phyloP scores from a whole-genome alignment of 495 filamentous ascomycete genomes.

The Aspergillus panamensis region DNA sequence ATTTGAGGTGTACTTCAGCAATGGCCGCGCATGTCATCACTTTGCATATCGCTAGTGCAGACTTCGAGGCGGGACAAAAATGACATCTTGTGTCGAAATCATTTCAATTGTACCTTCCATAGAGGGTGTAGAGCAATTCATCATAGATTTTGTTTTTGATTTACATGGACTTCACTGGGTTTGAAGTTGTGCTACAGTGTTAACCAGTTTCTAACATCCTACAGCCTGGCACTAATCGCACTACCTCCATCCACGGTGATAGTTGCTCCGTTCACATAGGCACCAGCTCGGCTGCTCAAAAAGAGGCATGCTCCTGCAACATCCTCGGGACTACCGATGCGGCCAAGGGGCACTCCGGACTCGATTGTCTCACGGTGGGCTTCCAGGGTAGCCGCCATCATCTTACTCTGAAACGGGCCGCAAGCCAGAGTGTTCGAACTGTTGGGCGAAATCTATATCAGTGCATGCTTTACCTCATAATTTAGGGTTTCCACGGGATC shows the following conservation, averaged over 20 bases:
- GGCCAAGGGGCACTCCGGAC: constrained; percentile 60
- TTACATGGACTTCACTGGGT: background rate
- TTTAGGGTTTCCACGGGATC: background rate
- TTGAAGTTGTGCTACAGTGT: background rate
- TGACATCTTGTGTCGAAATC: background rate
- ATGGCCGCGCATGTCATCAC: background rate
- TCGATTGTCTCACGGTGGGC: constrained; percentile 60
- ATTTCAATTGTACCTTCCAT: constrained; percentile 12
- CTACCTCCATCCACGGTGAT: constrained; percentile 69
- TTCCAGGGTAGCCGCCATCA: constrained; percentile 72
- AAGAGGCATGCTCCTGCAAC: constrained; percentile 76
- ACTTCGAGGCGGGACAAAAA: background rate
- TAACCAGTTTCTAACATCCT: constrained; percentile 14
- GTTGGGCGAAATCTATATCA: constrained; percentile 4
- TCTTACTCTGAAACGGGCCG: constrained; percentile 77
- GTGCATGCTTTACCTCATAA: constrained; percentile 8
- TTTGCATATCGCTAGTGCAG: background rate
- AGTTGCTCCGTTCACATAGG: constrained; percentile 74
- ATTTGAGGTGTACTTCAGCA: too few species aligned
- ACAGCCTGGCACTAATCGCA: constrained; percentile 53
- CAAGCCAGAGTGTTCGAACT: constrained; percentile 67
- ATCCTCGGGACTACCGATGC: constrained; percentile 69
- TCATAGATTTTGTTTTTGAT: background rate
- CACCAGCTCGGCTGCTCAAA: constrained; percentile 64
- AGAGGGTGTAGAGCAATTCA: background rate